These are phyloP conservation scores for Solanum clarkiae DNA, from an alignment of 257 asterid species.

Conservation along the genomic window DNA sequence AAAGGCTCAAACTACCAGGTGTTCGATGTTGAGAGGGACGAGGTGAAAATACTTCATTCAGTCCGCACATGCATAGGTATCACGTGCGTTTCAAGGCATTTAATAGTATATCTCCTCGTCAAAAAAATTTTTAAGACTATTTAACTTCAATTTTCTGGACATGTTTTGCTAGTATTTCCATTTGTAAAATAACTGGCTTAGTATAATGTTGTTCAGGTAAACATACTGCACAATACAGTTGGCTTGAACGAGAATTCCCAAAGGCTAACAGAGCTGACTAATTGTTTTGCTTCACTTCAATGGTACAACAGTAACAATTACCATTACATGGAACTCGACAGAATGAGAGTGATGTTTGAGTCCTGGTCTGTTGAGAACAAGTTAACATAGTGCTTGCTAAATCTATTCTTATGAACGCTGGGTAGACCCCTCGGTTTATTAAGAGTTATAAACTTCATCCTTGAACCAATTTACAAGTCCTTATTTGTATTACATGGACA, in stretches of 20 bases:
- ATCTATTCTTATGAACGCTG: conserved; percentile 42
- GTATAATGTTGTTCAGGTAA: conserved; percentile 8
- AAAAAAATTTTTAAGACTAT: too few relatives aligned
- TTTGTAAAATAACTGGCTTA: not conserved
- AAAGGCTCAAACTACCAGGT: not conserved
- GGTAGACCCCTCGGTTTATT: conserved; percentile 3
- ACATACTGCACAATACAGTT: conserved; percentile 35
- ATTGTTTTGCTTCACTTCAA: conserved; percentile 33
- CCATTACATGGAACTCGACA: conserved; percentile 52
- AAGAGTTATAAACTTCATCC: not conserved
- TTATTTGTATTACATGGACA: not conserved
- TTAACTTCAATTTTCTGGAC: too few relatives aligned
- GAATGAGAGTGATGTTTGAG: conserved; percentile 43
- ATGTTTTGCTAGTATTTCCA: too few relatives aligned
- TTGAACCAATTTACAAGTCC: not conserved
- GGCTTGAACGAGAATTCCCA: conserved; percentile 30
- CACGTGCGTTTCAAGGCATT: not conserved
- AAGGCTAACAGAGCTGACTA: conserved; percentile 31
- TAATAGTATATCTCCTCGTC: not conserved
- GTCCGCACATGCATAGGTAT: not conserved
- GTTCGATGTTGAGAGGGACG: too few relatives aligned
- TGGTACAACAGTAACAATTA: conserved; percentile 32
- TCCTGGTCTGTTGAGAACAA: conserved; percentile 36
- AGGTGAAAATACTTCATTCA: not conserved
- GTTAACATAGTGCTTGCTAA: conserved; percentile 45